Evolutionary conservation across 1,284 basidiomycete species (phyloP), one percentile per base, ranked within the genome.

Genomic region (Ganoderma boninense): DNA sequence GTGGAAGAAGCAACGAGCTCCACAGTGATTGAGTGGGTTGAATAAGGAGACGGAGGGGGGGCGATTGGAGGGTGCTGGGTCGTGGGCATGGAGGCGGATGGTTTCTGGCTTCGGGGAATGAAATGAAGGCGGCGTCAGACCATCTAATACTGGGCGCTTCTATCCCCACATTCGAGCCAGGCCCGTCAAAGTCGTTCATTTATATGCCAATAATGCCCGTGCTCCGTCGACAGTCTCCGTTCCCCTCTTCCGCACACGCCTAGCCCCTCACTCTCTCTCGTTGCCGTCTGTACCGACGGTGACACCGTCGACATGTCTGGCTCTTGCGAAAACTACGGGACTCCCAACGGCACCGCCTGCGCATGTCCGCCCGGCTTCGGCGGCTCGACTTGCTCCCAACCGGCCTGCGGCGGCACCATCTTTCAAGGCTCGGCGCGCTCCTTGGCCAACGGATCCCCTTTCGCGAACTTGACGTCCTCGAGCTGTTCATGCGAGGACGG

Each of bases 291-390:
- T 60, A 11, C 38, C 42, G 10, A 38, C 65, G 62, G 54, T 61
- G 44, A 32, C 67, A 49, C 60, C n/a, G 32, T 29, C 57, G 35
- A 43, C 61, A 73, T 71, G 70, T 71, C 67, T 57, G 44, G n/a
- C 61, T 61, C 43, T 43, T 95, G 94, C 82, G 85, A 89, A 69
- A 95, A 95, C 79, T 92, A 90, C 77, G 94, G 94, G 54, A 76
- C 83, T 32, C 72, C 81, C 49, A 88, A 87, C 75, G 83, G 86
- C 40, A 86, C 89, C 5, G 78, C 81, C 13, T 96, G 95, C 77
- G 81, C 86, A 29, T 96, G 95, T 79, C 95, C 94, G 8, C 85
- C 89, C 23, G 95, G 95, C 14, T 94, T 93, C 76, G 92, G 92
- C 23, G 92, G 92, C 11, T 71, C 87, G 42, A 87, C 86, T n/a